These are phyloP conservation scores for Ustilago sp. DNA, from an alignment of 1,284 basidiomycete genomes.

Conservation along the genomic window DNA sequence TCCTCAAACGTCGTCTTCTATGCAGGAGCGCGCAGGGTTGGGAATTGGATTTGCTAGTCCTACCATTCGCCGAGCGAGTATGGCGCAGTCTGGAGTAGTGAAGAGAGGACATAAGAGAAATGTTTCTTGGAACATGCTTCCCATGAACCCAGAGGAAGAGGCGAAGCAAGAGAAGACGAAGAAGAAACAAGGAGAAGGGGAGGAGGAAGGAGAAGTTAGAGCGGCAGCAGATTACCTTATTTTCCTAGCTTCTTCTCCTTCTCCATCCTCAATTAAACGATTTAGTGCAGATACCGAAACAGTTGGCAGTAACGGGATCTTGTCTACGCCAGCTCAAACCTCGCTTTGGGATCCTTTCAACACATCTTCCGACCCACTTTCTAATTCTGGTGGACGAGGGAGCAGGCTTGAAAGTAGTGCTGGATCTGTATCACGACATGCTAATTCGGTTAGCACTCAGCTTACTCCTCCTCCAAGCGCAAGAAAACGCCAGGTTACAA, in stretches of 20 bases:
- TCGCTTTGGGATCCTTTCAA: conserved; percentile 49
- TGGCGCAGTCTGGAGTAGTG: conserved; percentile 7
- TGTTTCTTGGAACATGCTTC: conserved; percentile 29
- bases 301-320: conserved; percentile 10
- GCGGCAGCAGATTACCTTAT: conserved; percentile 46
- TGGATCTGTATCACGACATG: conserved; percentile 7
- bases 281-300: conserved; percentile 19
- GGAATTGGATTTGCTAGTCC: conserved; percentile 28
- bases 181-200: conserved; percentile 8
- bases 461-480: conserved; percentile 29
- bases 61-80: conserved; percentile 10
- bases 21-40: conserved; percentile 8
- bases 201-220: conserved; percentile 21
- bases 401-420: conserved; percentile 12
- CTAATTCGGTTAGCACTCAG: background rate
- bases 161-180: conserved; percentile 1
- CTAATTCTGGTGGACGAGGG: conserved; percentile 13
- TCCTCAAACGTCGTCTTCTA: background rate
- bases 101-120: conserved; percentile 29
- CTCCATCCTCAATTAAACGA: conserved; percentile 36
- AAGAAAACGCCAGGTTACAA: conserved; percentile 4
- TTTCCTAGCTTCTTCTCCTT: conserved; percentile 36
- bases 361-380: conserved; percentile 8
- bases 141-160: conserved; percentile 8
- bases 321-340: conserved; percentile 38